These are phyloP conservation scores for Xylaria intraflava DNA, from an alignment of 495 filamentous ascomycete species.

Conservation along the genomic window DNA sequence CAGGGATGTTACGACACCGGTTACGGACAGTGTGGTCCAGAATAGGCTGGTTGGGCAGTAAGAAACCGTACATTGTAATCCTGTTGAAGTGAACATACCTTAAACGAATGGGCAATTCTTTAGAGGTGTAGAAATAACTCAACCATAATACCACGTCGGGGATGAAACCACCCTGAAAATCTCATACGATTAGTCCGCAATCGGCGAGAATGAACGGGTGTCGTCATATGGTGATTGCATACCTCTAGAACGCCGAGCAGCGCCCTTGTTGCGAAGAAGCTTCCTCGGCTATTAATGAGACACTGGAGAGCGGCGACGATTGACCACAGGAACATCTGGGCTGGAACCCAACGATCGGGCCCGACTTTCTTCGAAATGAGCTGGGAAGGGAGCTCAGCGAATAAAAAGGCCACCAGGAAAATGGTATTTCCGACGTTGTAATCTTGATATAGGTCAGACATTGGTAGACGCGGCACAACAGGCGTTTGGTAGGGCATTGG, in stretches of 20 bases:
- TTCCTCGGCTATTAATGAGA: constrained; percentile 23
- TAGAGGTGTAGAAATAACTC: constrained; percentile 49
- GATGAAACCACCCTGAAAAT: constrained; percentile 46
- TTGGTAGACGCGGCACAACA: neutral
- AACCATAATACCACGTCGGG: constrained; percentile 45
- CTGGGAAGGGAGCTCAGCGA: constrained; percentile 67
- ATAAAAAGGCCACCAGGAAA: constrained; percentile 60
- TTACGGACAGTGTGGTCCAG: constrained; percentile 48
- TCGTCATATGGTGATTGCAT: constrained; percentile 14
- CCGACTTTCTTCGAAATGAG: constrained; percentile 69
- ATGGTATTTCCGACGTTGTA: constrained; percentile 73
- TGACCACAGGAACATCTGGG: constrained; percentile 45
- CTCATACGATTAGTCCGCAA: neutral
- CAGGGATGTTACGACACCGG: constrained; percentile 45
- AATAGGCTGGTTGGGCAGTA: constrained; percentile 33
- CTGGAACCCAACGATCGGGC: constrained; percentile 73
- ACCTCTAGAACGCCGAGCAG: constrained; percentile 36
- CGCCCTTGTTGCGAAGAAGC: constrained; percentile 34
- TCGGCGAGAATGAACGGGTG: neutral
- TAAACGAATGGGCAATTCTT: constrained; percentile 45
- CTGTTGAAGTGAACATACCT: neutral
- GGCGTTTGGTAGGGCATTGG: constrained; percentile 11
- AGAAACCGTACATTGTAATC: neutral
- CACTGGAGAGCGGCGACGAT: constrained; percentile 33
- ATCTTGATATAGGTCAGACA: constrained; percentile 24